Percentiles rank a stretch among this genome's conserved stretches.
These are phyloP conservation scores for Hanseniaspora guilliermondii DNA, from an alignment of 805 yeast genomes.

Conservation along the genomic window DNA sequence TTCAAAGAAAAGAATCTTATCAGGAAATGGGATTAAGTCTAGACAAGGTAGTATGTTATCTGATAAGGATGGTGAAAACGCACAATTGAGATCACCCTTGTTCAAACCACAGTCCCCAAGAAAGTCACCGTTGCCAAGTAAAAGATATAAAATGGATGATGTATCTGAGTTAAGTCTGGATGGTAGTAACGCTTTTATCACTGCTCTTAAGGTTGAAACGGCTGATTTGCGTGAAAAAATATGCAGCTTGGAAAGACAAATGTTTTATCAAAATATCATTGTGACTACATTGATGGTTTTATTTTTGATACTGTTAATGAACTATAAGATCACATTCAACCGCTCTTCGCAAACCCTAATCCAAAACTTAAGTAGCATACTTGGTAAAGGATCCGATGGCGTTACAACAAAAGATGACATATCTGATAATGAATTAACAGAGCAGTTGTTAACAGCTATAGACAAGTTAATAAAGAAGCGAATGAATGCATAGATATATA, in stretches of 20 bases:
- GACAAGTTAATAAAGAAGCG: constrained; percentile 9
- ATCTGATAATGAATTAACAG: constrained; percentile 1
- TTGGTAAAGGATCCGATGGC: neutral
- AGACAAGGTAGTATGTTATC: neutral
- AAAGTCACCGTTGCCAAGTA: constrained; percentile 5
- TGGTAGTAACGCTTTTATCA: neutral
- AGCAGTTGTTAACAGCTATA: constrained; percentile 7
- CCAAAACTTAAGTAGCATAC: neutral
- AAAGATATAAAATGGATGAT: neutral
- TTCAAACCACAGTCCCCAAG: constrained; percentile 11
- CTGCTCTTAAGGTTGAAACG: neutral
- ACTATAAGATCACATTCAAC: neutral
- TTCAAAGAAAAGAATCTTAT: neutral
- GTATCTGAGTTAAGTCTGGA: constrained; percentile 5
- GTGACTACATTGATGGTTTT: neutral
- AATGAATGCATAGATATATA: neutral
- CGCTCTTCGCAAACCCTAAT: neutral
- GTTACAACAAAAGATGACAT: neutral
- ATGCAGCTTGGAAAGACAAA: neutral
- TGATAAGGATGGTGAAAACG: neutral
- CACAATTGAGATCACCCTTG: neutral
- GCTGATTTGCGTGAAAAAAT: neutral
- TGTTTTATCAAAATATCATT: constrained; percentile 1
- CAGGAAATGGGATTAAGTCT: neutral
- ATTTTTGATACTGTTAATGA: neutral